Conservation (phyloP, 1,284 basidiomycete species). For the Heterobasidion parviporum region DNA sequence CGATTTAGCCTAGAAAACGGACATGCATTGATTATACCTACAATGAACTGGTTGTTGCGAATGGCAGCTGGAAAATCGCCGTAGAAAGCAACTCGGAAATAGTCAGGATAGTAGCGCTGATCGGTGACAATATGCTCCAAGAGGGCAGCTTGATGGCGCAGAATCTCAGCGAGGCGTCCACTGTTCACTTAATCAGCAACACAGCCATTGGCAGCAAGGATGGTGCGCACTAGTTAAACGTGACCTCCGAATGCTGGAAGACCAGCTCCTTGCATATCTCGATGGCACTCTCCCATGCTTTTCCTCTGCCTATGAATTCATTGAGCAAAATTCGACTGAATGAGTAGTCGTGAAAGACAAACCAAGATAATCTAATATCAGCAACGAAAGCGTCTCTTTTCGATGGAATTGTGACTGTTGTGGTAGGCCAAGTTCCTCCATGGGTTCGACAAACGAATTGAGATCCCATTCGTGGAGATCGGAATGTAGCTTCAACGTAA, state of each 20-base stretch:
- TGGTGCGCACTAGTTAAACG: slow-evolving; percentile 80
- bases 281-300: slow-evolving; percentile 92
- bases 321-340: background rate
- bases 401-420: slow-evolving; percentile 92
- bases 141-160: slow-evolving; percentile 77
- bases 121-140: slow-evolving; percentile 80
- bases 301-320: slow-evolving; percentile 67
- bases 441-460: slow-evolving; percentile 72
- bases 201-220: background rate
- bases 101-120: slow-evolving; percentile 81
- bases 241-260: slow-evolving; percentile 76
- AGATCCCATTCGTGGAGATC: slow-evolving; percentile 90
- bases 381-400: slow-evolving; percentile 83
- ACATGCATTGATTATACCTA: slow-evolving; percentile 19
- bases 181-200: slow-evolving; percentile 27
- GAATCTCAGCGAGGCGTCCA: slow-evolving; percentile 74
- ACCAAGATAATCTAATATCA: slow-evolving; percentile 87
- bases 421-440: slow-evolving; percentile 82
- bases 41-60: slow-evolving; percentile 82
- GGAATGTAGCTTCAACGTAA: slow-evolving; percentile 89
- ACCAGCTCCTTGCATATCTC: slow-evolving; percentile 90
- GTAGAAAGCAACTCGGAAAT: slow-evolving; percentile 90
- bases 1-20: slow-evolving; percentile 17
- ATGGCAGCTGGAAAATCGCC: slow-evolving; percentile 85
- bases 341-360: slow-evolving; percentile 16